Percentiles rank a stretch among this genome's conserved stretches.
phyloP scores from a whole-genome alignment of 106 monocot species.

The Dendrobium officinale region DNA sequence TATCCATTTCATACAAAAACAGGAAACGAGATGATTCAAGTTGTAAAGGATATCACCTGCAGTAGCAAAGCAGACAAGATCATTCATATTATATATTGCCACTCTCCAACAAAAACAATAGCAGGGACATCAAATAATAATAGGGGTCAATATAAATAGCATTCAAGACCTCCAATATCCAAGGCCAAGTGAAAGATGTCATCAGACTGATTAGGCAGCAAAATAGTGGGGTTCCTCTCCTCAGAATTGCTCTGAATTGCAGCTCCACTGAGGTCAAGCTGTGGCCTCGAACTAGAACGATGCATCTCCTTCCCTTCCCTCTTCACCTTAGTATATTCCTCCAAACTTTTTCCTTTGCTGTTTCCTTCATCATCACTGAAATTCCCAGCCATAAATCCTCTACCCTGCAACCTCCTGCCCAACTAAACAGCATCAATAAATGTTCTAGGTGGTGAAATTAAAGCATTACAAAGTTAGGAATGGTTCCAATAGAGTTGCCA shows the following conservation, averaged over 20 bases:
- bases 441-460: background rate
- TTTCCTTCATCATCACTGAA: constrained; percentile 4
- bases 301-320: constrained; percentile 41
- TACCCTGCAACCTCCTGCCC: constrained; percentile 19
- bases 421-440: constrained; percentile 17
- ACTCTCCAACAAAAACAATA: background rate
- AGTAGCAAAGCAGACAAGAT: background rate
- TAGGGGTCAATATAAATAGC: background rate
- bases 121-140: background rate
- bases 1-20: background rate
- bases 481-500: background rate
- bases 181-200: constrained; percentile 93
- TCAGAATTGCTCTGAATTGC: constrained; percentile 84
- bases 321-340: constrained; percentile 5
- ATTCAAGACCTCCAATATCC: constrained; percentile 77
- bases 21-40: background rate
- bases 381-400: constrained; percentile 39
- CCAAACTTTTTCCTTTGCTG: constrained; percentile 5
- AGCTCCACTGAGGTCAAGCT: constrained; percentile 76
- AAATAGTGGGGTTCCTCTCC: constrained; percentile 85
- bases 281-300: constrained; percentile 78
- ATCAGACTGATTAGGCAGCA: constrained; percentile 93
- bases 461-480: background rate
- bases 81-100: background rate
- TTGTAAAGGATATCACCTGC: background rate